Base-by-base conservation (phyloP, 352 stramenopile species). In the Phytopythium oedochilum region DNA sequence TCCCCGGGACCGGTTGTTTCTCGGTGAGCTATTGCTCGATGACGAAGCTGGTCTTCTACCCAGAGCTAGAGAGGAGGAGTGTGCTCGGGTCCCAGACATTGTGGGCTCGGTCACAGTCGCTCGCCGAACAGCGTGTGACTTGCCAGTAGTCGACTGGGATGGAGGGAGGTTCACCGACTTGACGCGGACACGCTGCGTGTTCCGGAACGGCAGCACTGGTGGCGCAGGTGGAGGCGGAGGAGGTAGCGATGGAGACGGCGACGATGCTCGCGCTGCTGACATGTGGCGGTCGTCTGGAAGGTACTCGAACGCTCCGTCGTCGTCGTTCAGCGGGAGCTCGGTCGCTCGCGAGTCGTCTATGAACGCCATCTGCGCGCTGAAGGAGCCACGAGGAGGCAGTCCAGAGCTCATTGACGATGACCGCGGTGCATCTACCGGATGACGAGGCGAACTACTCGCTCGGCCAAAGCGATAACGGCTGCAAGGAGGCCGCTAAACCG, bases 211-310 rank as follows among this genome's bases (percentile, higher is more conserved):
- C n/a, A 42, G 26, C 11, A 29, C 20, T 2, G 47, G 47, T 12
- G 47, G 47, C 22, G 47, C 20, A 12, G 47, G 29, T 6, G 47
- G 47, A 0, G 47, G 47, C 5, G 47, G 46, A 53, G 46, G 29
- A 2, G 52, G 55, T 3, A 52, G 49, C 17, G 55, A 57, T 12
- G 48, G 48, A 2, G 42, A 38, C 10, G 60, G 56, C 3, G 29
- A 12, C 2, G 46, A 28, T 5, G 36, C 35, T 7, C 25, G 42
- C n/a, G 10, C 49, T 17, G 43, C 15, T 20, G 18, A 14, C 2
- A 23, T 2, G 12, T 11, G 9, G 14, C 17, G 31, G 14, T 44
- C 48, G 12, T 31, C 31, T 26, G 48, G 48, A 17, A 44, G 31
- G 35, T 44, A 39, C 31, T 55, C 25, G 22, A 55, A 36, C 34